A percentile compares a stretch with the other conserved stretches of the same genome.
phyloP scores from a whole-genome alignment of 2,329 filamentous ascomycete genomes.

The Tolypocladium nubicola region DNA sequence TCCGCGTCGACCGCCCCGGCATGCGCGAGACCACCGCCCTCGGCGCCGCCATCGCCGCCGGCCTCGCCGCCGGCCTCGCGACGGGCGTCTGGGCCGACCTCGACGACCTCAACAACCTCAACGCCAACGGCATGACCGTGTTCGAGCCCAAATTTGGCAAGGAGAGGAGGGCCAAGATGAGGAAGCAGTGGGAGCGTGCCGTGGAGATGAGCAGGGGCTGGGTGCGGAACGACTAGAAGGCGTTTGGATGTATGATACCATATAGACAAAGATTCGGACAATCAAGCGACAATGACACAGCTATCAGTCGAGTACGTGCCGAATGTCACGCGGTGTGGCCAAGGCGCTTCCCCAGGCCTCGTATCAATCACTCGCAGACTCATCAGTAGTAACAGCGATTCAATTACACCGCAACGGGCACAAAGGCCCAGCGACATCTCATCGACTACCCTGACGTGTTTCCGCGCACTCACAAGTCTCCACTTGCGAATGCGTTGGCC shows the following conservation, averaged over 20 bases:
- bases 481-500: constrained; percentile 2
- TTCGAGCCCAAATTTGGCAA: constrained; percentile 57
- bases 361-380: not conserved
- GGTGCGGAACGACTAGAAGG: constrained; percentile 24
- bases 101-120: constrained; percentile 62
- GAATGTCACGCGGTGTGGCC: not conserved
- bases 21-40: constrained; percentile 90
- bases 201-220: constrained; percentile 49
- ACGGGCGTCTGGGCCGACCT: constrained; percentile 69
- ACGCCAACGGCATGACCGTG: constrained; percentile 55
- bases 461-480: constrained; percentile 4
- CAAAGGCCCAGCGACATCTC: constrained; percentile 1
- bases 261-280: constrained; percentile 1
- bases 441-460: constrained; percentile 5
- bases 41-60: constrained; percentile 80
- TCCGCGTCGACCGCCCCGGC: constrained; percentile 70
- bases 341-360: too few relatives aligned
- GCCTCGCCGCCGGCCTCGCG: constrained; percentile 81
- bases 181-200: constrained; percentile 44
- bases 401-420: not conserved
- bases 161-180: constrained; percentile 27
- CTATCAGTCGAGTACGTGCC: too few relatives aligned
- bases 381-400: not conserved
- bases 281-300: not conserved
- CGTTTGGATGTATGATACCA: not conserved